phyloP scores from a whole-genome alignment of 75 land plant species.

The Cryptomeria japonica region DNA sequence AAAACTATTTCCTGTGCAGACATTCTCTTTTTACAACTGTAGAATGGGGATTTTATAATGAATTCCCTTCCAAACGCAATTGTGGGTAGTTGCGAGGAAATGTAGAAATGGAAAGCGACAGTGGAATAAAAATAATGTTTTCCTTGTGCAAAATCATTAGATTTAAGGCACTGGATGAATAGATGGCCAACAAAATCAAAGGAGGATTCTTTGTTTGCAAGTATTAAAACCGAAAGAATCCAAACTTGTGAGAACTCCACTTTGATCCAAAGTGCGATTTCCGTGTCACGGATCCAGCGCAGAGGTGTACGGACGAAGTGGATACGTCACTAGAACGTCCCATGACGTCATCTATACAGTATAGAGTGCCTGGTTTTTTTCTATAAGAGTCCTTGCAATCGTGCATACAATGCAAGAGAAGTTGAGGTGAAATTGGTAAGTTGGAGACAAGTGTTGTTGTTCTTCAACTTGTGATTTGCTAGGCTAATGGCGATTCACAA shows the following conservation, averaged over 20 bases:
- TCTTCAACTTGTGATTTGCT: not conserved
- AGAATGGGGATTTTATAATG: not conserved
- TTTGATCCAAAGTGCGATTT: not conserved
- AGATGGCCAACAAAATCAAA: not conserved
- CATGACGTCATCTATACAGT: not conserved
- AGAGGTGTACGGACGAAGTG: not conserved
- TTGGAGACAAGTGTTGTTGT: not conserved
- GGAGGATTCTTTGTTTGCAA: not conserved
- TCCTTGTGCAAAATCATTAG: not conserved
- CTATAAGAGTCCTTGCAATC: not conserved
- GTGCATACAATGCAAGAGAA: not conserved
- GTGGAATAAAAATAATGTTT: too few relatives aligned
- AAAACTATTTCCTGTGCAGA: too few relatives aligned
- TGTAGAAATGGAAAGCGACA: not conserved
- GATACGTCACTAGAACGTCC: not conserved
- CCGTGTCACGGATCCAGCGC: not conserved
- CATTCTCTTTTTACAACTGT: too few relatives aligned
- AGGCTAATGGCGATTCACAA: not conserved
- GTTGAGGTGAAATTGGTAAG: not conserved
- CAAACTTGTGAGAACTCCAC: not conserved
- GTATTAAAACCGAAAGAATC: not conserved
- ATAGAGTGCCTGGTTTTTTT: not conserved
- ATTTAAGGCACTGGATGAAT: not conserved
- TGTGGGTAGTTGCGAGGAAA: too few relatives aligned
- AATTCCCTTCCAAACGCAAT: not conserved